These are phyloP conservation scores for Neurospora sp. DNA, from an alignment of 2,329 filamentous ascomycete genomes.

Conservation along the genomic window DNA sequence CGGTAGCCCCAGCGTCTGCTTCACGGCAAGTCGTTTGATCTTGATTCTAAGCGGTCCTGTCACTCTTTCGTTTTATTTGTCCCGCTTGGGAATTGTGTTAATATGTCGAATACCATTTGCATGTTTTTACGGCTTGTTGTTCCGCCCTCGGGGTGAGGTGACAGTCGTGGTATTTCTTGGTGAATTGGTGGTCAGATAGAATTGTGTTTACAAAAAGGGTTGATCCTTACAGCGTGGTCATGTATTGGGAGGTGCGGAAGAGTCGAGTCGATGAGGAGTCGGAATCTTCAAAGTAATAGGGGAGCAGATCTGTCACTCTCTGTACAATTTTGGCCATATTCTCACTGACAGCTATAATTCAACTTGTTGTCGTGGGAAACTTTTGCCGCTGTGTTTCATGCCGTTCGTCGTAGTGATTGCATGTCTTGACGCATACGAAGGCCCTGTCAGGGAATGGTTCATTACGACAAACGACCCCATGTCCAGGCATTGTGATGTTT, in stretches of 20 bases:
- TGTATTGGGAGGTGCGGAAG: slow-evolving; percentile 9
- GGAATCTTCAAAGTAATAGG: slow-evolving; percentile 15
- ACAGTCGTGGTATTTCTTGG: slow-evolving; percentile 7
- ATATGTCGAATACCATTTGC: slow-evolving; percentile 14
- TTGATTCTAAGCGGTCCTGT: not conserved
- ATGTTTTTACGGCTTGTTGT: slow-evolving; percentile 10
- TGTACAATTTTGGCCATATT: slow-evolving; percentile 8
- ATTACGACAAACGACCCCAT: not conserved
- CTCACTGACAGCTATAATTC: not conserved
- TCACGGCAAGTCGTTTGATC: not conserved
- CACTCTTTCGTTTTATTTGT: slow-evolving; percentile 7
- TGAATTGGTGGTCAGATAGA: slow-evolving; percentile 11
- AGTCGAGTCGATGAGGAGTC: slow-evolving; percentile 8
- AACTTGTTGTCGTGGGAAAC: not conserved
- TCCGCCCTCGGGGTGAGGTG: not conserved
- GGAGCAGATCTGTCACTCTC: slow-evolving; percentile 13
- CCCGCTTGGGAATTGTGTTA: slow-evolving; percentile 3
- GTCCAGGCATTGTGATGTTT: not conserved
- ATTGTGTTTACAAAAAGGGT: slow-evolving; percentile 6
- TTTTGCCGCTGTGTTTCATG: not conserved
- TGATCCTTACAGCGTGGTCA: slow-evolving; percentile 8
- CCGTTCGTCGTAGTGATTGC: not conserved
- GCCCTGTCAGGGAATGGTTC: not conserved
- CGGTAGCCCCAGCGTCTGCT: not conserved
- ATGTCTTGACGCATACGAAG: not conserved